Conservation (phyloP, 2,329 filamentous ascomycete genomes). For the Penicillium psychrosexuale region DNA sequence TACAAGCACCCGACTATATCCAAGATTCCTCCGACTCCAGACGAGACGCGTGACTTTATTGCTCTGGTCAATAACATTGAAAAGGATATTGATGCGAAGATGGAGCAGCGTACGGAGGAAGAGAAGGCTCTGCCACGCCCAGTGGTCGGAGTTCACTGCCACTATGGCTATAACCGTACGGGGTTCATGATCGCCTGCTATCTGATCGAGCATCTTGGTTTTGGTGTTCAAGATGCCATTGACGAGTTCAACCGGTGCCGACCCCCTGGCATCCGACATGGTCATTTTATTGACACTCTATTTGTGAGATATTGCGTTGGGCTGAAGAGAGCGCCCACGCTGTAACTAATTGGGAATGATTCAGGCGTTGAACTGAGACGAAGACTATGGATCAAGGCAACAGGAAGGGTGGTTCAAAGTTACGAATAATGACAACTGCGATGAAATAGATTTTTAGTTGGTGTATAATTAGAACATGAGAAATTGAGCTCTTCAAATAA, state of each 20-base stretch:
- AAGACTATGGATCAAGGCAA: conserved; percentile 3
- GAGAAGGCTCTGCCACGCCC: conserved; percentile 36
- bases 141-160: conserved; percentile 81
- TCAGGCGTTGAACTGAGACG: conserved; percentile 2
- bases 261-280: conserved; percentile 82
- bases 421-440: conserved; percentile 8
- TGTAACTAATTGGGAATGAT: conserved; percentile 24
- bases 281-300: conserved; percentile 80
- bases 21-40: conserved; percentile 73
- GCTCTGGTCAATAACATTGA: conserved; percentile 59
- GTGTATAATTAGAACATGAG: conserved; percentile 1
- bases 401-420: conserved; percentile 9
- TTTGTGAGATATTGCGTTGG: conserved; percentile 70
- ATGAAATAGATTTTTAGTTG: conserved; percentile 2
- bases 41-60: conserved; percentile 61
- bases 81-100: conserved; percentile 51
- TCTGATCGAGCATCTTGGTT: conserved; percentile 76
- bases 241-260: conserved; percentile 70
- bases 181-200: conserved; percentile 90
- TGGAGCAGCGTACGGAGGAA: conserved; percentile 40
- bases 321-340: conserved; percentile 44
- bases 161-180: conserved; percentile 93
- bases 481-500: not conserved
- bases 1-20: conserved; percentile 90
- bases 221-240: conserved; percentile 70